Evolutionary conservation across 108 stramenopile species (phyloP), one percentile per base, ranked within the genome.

Genomic region (Conticribra weissflogii): DNA sequence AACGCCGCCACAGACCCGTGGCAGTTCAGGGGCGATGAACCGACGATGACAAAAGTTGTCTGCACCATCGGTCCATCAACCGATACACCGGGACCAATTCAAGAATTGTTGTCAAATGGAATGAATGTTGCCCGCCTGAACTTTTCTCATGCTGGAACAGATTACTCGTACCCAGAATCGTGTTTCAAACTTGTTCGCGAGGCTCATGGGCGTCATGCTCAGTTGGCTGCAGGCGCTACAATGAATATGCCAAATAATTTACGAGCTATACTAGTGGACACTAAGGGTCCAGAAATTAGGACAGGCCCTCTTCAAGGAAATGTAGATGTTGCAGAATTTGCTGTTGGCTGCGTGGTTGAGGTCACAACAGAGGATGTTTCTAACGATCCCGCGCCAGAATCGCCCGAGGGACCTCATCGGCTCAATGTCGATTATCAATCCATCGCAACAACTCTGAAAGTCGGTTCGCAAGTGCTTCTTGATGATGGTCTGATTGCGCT

Each of bases 51-150:
- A 30, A 97, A 97, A 80, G 85, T 98, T 50, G 88, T 97, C 28
- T 98, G 96, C 76, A 98, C 98, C 44, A 59, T 98, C 47, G 98
- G 98, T 23, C 98, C 98, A 8, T 71, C 94, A 8, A 90, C 95
- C 51, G 86, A 89, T 41, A 73, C 56, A 8, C 71, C 81, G 53
- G 94, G 84, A 21, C 69, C 58, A 14, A 79, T 98, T 22, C 64
- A 65, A 14, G 51, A 85, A 48, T 63, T 95, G 44, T 51, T 88
- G 18, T 53, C 63, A 29, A 54, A 76, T 25, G 96, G 96, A 18
- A 97, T 97, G 96, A 82, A 88, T 81, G 92, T 96, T 24, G 91
- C 90, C 17, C 81, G 97, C 5, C 72, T 98, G 14, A 98, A 98
- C 86, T 97, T 98, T 81, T 93, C 91, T 46, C 84, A 85, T 28